phyloP scores from a whole-genome alignment of 2,329 filamentous ascomycete genomes.

The Pleurostoma richardsiae region DNA sequence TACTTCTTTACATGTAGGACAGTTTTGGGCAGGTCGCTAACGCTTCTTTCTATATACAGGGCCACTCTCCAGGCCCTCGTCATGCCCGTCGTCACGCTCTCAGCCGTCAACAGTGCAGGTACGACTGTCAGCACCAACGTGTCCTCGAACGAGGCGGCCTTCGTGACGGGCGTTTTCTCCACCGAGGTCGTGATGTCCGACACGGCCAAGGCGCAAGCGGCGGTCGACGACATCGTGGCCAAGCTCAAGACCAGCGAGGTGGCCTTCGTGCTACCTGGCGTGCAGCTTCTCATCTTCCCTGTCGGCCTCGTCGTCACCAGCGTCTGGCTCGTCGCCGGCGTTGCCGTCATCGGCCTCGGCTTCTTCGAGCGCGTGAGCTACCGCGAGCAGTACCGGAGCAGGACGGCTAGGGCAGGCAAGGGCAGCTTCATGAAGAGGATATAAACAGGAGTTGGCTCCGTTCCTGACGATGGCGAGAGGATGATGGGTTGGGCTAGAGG shows the following conservation, averaged over 20 bases:
- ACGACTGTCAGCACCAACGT: conserved; percentile 56
- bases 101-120: conserved; percentile 48
- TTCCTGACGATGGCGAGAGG: no score
- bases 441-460: conserved; percentile 9
- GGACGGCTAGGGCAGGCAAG: conserved; percentile 37
- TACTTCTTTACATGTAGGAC: neutral
- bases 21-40: conserved; percentile 8
- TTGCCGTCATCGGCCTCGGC: conserved; percentile 56
- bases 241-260: conserved; percentile 45
- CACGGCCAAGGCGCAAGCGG: conserved; percentile 40
- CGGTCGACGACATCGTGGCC: conserved; percentile 40
- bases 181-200: conserved; percentile 48
- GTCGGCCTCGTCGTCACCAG: conserved; percentile 63
- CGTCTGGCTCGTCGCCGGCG: conserved; percentile 54
- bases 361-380: conserved; percentile 64
- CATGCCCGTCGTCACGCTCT: conserved; percentile 63
- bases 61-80: conserved; percentile 57
- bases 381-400: conserved; percentile 55
- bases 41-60: conserved; percentile 25
- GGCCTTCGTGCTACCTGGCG: conserved; percentile 66
- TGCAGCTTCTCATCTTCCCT: conserved; percentile 64
- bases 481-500: no score
- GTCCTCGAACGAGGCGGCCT: conserved; percentile 65
- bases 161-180: conserved; percentile 67
- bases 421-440: conserved; percentile 16